Conservation (phyloP, 108 stramenopile genomes). For the Skeletonema costatum region DNA sequence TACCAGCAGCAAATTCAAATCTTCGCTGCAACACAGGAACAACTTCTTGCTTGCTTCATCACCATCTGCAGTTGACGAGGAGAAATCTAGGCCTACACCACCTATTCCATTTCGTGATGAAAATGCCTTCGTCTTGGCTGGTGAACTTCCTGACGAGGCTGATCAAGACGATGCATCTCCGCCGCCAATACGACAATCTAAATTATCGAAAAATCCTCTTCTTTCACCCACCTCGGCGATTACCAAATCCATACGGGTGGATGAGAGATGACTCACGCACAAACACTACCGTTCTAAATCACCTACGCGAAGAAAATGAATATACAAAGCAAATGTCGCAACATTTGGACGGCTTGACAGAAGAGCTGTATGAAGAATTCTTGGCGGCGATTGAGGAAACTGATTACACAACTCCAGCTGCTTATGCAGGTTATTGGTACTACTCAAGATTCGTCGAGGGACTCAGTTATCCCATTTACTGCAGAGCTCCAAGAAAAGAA, state of each 20-base stretch:
- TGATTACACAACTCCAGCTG: constrained; percentile 81
- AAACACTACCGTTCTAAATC: constrained; percentile 70
- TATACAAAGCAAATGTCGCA: constrained; percentile 67
- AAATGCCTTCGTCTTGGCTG: constrained; percentile 28
- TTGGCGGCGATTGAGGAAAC: constrained; percentile 72
- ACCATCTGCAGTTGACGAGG: neutral
- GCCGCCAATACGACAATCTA: constrained; percentile 57
- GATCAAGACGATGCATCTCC: neutral
- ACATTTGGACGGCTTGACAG: constrained; percentile 65
- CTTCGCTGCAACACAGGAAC: neutral
- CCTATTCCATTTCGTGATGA: constrained; percentile 43
- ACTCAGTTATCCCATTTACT: constrained; percentile 82
- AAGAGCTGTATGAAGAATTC: constrained; percentile 69
- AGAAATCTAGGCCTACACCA: neutral
- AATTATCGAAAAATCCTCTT: constrained; percentile 59
- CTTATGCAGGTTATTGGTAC: constrained; percentile 62
- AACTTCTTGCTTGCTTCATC: neutral
- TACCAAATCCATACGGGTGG: constrained; percentile 92
- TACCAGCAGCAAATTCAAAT: neutral
- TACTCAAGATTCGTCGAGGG: constrained; percentile 92
- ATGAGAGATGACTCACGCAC: constrained; percentile 86
- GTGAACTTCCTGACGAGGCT: constrained; percentile 1
- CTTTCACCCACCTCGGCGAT: constrained; percentile 73
- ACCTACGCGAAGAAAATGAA: constrained; percentile 85
- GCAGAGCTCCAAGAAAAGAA: constrained; percentile 65